Evolutionary conservation across 2,329 filamentous ascomycete genomes (phyloP).

Genomic region (Colletotrichum magnum): DNA sequence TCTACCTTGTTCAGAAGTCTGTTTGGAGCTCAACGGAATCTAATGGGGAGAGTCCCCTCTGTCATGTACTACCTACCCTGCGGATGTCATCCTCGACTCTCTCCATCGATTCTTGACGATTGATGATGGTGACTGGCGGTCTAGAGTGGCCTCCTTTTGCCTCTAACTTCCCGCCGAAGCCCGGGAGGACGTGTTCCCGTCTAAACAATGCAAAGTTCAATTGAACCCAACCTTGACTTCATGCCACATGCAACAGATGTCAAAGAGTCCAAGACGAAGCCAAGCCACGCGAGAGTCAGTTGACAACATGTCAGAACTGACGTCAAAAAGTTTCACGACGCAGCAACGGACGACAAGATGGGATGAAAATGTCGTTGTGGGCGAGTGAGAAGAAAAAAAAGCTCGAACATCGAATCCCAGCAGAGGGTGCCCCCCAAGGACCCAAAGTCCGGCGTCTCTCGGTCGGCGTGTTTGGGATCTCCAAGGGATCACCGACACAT

Average conservation of each 20-base stretch:
- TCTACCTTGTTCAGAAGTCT: slow-evolving; percentile 20
- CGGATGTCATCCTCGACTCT: background rate
- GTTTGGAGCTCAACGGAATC: background rate
- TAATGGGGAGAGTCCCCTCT: no score
- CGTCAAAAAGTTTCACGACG: background rate
- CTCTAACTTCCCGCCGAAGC: slow-evolving; percentile 3
- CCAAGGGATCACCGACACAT: slow-evolving; percentile 29
- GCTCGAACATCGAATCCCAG: background rate
- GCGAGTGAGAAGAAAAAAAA: background rate
- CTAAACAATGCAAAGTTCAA: slow-evolving; percentile 8
- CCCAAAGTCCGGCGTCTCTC: background rate
- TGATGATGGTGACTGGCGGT: no score
- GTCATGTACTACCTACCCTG: no score
- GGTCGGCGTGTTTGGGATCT: slow-evolving; percentile 31
- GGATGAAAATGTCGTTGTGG: slow-evolving; percentile 1
- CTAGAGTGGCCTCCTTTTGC: no score
- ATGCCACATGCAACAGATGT: slow-evolving; percentile 1
- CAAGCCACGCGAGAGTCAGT: slow-evolving; percentile 10
- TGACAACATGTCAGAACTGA: slow-evolving; percentile 23
- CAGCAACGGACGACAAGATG: slow-evolving; percentile 8
- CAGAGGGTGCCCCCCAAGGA: background rate
- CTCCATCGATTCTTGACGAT: background rate
- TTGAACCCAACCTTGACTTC: no score
- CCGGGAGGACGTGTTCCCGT: slow-evolving; percentile 17
- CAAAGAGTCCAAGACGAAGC: background rate